phyloP scores from a whole-genome alignment of 1,284 basidiomycete genomes.

The Sanguinoderma infundibulare region DNA sequence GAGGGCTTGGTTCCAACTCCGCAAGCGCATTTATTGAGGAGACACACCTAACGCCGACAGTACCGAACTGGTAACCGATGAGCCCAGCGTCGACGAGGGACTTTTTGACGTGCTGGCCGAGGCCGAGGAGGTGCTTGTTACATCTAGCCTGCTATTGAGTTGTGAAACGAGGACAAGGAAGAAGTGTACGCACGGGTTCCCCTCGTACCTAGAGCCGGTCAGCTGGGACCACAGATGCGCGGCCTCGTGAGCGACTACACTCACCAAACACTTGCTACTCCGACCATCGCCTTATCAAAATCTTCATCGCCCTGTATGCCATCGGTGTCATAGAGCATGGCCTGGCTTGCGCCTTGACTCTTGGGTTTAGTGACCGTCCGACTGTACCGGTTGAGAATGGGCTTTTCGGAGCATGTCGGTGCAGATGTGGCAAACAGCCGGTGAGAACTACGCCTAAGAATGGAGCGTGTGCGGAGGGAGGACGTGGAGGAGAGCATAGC shows the following conservation, averaged over 20 bases:
- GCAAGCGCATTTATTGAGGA: not conserved
- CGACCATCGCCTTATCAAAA: slow-evolving; percentile 94
- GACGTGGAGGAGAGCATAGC: slow-evolving; percentile 28
- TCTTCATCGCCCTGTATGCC: slow-evolving; percentile 81
- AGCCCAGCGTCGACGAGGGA: slow-evolving; percentile 77
- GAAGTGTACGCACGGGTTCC: slow-evolving; percentile 43
- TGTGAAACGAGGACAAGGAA: slow-evolving; percentile 6
- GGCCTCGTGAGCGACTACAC: slow-evolving; percentile 34
- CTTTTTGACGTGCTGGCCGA: slow-evolving; percentile 86
- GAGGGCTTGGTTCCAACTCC: not conserved
- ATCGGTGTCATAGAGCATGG: slow-evolving; percentile 96
- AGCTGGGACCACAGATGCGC: slow-evolving; percentile 7
- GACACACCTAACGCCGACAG: slow-evolving; percentile 80
- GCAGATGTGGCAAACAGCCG: slow-evolving; percentile 44
- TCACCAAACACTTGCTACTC: slow-evolving; percentile 93
- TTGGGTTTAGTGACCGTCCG: slow-evolving; percentile 87
- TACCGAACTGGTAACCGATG: slow-evolving; percentile 97
- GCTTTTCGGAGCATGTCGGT: slow-evolving; percentile 47
- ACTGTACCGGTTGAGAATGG: slow-evolving; percentile 84
- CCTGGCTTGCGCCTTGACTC: slow-evolving; percentile 93
- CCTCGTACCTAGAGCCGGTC: slow-evolving; percentile 39
- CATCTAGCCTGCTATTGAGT: slow-evolving; percentile 59
- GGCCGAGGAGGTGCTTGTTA: slow-evolving; percentile 89
- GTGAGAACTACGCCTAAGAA: slow-evolving; percentile 27
- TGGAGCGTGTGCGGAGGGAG: slow-evolving; percentile 26